Conservation (phyloP, 2,329 filamentous ascomycete species). For the Cercospora brassicicola region DNA sequence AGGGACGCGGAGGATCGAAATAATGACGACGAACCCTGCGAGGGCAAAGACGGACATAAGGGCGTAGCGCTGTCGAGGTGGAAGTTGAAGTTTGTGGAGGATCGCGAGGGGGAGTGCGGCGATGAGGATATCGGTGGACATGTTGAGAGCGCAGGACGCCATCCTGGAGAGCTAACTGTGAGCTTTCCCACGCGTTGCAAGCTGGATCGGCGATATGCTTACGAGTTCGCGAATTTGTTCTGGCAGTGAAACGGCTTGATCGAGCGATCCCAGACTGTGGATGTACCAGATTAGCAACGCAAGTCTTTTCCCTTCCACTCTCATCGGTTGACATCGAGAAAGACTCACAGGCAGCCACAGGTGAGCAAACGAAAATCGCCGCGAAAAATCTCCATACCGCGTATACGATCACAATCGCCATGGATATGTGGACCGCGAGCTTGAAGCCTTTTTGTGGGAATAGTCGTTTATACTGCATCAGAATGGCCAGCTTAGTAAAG, state of each 20-base stretch:
- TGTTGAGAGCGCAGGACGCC: slow-evolving; percentile 41
- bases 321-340: no score
- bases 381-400: slow-evolving; percentile 39
- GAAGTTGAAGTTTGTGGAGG: slow-evolving; percentile 37
- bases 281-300: slow-evolving; percentile 7
- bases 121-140: slow-evolving; percentile 41
- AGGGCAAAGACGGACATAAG: slow-evolving; percentile 40
- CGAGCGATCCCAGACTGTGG: slow-evolving; percentile 23
- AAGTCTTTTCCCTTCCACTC: slow-evolving; percentile 34
- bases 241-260: slow-evolving; percentile 12
- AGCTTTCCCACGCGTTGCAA: no score
- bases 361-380: slow-evolving; percentile 45
- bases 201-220: neutral
- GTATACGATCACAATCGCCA: slow-evolving; percentile 37
- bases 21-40: slow-evolving; percentile 36
- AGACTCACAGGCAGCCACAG: slow-evolving; percentile 39
- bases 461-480: slow-evolving; percentile 51
- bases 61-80: slow-evolving; percentile 34
- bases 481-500: slow-evolving; percentile 48
- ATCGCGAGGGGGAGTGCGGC: slow-evolving; percentile 39
- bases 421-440: slow-evolving; percentile 32
- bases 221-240: slow-evolving; percentile 23
- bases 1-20: slow-evolving; percentile 37
- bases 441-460: slow-evolving; percentile 45
- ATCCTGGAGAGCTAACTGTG: slow-evolving; percentile 20